Conservation (phyloP, 148 eudicot genomes). For the Hydrangea macrophylla region DNA sequence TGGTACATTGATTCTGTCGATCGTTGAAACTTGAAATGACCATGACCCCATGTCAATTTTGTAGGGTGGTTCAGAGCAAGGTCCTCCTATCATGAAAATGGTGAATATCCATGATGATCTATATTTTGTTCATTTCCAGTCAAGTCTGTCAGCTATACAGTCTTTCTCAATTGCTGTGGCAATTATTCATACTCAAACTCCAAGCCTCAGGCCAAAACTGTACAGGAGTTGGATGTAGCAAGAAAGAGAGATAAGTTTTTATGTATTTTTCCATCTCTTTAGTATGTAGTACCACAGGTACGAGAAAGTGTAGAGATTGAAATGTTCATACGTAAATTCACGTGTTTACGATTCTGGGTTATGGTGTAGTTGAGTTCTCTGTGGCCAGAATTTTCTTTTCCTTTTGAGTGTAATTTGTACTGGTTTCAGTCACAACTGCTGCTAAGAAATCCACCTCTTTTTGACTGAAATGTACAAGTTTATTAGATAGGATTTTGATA, state of each 20-base stretch:
- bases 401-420: slow-evolving; percentile 4
- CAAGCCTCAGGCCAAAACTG: slow-evolving; percentile 43
- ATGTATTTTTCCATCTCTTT: slow-evolving; percentile 12
- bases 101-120: slow-evolving; percentile 54
- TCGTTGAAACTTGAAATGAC: not conserved
- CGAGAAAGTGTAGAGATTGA: not conserved
- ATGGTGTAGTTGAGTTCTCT: not conserved
- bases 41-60: not conserved
- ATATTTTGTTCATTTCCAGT: slow-evolving; percentile 52
- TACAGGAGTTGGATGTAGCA: slow-evolving; percentile 33
- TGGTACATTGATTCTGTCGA: not conserved
- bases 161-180: slow-evolving; percentile 73
- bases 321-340: slow-evolving; percentile 1
- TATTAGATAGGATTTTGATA: not conserved
- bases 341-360: not conserved
- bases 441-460: slow-evolving; percentile 6
- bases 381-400: not conserved
- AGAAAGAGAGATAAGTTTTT: slow-evolving; percentile 12
- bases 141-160: slow-evolving; percentile 65
- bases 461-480: not conserved
- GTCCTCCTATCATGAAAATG: slow-evolving; percentile 51
- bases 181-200: slow-evolving; percentile 51
- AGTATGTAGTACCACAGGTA: not conserved
- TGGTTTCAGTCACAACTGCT: not conserved
- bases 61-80: slow-evolving; percentile 63